These are phyloP conservation scores for Aureobasidium sp. DNA, from an alignment of 2,329 filamentous ascomycete genomes.

Conservation along the genomic window DNA sequence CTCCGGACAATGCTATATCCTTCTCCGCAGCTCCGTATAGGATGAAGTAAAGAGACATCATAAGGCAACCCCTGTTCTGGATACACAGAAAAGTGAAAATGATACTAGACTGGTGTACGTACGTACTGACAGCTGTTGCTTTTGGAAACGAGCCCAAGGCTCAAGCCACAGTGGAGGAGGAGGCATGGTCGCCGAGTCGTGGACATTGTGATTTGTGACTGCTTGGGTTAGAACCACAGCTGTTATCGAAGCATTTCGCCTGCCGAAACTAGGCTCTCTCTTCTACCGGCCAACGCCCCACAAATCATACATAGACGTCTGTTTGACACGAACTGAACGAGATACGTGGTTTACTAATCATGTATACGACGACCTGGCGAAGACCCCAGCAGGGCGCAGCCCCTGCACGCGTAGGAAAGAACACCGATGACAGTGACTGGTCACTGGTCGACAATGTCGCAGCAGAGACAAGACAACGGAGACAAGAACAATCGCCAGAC, in stretches of 20 bases:
- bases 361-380: not conserved
- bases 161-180: conserved; percentile 6
- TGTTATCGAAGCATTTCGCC: not conserved
- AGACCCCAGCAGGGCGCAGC: not conserved
- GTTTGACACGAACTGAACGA: not conserved
- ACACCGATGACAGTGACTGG: not conserved
- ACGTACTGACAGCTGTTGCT: not conserved
- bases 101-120: not conserved
- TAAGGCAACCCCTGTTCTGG: not conserved
- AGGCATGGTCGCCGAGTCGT: not conserved
- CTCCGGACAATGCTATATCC: not conserved
- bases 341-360: not conserved
- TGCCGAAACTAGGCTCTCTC: conserved; percentile 1
- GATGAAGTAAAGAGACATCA: not conserved
- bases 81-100: too few relatives aligned
- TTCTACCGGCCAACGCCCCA: conserved; percentile 1
- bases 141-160: not conserved
- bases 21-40: not conserved
- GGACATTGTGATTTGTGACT: not conserved
- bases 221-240: not conserved
- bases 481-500: not conserved
- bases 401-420: not conserved
- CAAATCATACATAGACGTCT: not conserved
- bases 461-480: not conserved
- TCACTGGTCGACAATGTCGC: not conserved